A percentile compares a stretch with the other conserved stretches of the same genome.
phyloP scores from a whole-genome alignment of 495 filamentous ascomycete genomes.

The Aspergillus bridgeri region DNA sequence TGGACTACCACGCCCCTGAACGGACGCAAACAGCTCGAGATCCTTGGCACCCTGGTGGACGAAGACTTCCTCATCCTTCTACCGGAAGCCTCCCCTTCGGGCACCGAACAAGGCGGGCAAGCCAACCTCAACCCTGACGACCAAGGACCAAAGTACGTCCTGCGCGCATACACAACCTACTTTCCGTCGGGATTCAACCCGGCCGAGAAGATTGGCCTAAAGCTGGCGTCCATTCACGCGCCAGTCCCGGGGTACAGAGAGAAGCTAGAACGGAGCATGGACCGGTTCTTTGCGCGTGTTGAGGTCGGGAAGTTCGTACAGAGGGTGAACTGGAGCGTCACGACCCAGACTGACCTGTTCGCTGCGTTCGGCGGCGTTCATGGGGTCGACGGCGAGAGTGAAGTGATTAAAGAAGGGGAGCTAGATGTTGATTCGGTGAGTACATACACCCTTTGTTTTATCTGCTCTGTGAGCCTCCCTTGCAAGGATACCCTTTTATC shows the following conservation, averaged over 20 bases:
- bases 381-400: conserved; percentile 36
- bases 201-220: conserved; percentile 57
- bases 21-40: conserved; percentile 31
- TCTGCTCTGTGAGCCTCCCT: no score
- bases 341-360: conserved; percentile 55
- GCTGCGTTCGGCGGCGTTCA: conserved; percentile 41
- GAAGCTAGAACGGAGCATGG: conserved; percentile 73
- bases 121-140: not conserved
- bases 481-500: no score
- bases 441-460: conserved; percentile 7
- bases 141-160: conserved; percentile 46
- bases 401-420: conserved; percentile 36
- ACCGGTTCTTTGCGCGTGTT: conserved; percentile 62
- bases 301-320: conserved; percentile 39
- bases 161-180: conserved; percentile 66
- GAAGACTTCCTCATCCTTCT: conserved; percentile 75
- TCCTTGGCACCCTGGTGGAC: conserved; percentile 60
- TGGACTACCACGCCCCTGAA: not conserved
- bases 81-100: conserved; percentile 31
- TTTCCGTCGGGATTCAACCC: conserved; percentile 73
- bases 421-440: conserved; percentile 50
- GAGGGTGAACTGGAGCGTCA: conserved; percentile 60
- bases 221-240: conserved; percentile 63
- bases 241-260: conserved; percentile 67
- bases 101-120: not conserved